Evolutionary conservation across 106 monocot genomes (phyloP), one percentile per base, ranked within the genome.

Genomic region (Phalaenopsis aphrodite): DNA sequence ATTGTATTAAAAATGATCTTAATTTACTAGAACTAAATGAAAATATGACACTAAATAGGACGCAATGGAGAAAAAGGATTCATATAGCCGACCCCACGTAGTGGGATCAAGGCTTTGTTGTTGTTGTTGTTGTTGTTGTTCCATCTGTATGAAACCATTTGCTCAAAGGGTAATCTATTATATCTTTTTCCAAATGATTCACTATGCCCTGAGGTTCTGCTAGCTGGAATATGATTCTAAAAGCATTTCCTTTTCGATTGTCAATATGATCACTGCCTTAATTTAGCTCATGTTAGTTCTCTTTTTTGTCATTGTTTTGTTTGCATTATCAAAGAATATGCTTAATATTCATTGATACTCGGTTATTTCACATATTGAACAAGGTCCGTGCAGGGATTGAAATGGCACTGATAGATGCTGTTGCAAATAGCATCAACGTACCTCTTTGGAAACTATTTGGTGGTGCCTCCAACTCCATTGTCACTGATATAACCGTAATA

Each of bases 361-460:
- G 30, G 24, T 69, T 43, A 8, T 39, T 84, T 42, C 46, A 42
- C 68, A 5, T 85, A 5, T 77, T 85, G 52, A 77, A 56, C 84
- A 74, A 98, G 98, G 89, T 89, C 12, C 89, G 94, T 85, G 94
- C 98, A 56, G 98, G 92, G 61, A 84, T 92, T 42, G 98, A 98
- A 85, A 98, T 98, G 98, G 98, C 98, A 84, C 84, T 98, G 30
- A 90, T 98, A 57, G 94, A 99, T 91, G 94, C 92, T 55, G 85
- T 88, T 74, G 98, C 98, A 45, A 94, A 85, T 81, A 99, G 94
- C 79, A 77, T 92, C 36, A 47, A 85, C 30, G 84, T 93, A 77
- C 98, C 98, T 73, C 88, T 99, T 5, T 99, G 94, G 94, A 92
- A 81, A 86, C 84, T 99, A 78, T 99, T 99, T 91, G 98, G 98